These are phyloP conservation scores for Sicyos edulis DNA, from an alignment of 306 rosid species.

Conservation along the genomic window DNA sequence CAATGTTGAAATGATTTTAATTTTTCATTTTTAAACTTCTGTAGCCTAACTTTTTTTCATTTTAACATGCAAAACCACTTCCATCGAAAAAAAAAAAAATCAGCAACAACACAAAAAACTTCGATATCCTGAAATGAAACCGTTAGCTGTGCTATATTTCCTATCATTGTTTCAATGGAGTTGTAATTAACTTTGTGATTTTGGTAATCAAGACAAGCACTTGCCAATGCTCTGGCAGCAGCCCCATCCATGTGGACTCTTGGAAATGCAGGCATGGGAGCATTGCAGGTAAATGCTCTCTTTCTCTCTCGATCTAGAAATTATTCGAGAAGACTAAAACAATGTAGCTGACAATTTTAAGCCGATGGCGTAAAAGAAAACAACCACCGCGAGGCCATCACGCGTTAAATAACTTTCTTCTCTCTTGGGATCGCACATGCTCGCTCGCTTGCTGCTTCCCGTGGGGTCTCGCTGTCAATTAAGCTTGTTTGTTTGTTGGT, in stretches of 20 bases:
- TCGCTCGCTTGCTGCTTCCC: not conserved
- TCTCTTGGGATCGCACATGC: not conserved
- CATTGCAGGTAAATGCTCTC: constrained; percentile 54
- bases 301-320: not conserved
- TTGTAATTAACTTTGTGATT: not conserved
- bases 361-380: not conserved
- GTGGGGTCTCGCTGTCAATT: not conserved
- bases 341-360: not conserved
- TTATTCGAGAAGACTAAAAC: not conserved
- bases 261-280: constrained; percentile 99
- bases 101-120: no score
- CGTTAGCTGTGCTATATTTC: not conserved
- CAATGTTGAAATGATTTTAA: not conserved
- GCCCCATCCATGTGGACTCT: constrained; percentile 98
- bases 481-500: not conserved
- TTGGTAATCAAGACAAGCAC: constrained; percentile 48
- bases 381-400: not conserved
- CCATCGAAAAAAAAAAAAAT: no score
- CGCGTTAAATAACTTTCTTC: not conserved
- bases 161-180: not conserved
- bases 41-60: no score
- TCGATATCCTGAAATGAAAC: no score
- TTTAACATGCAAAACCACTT: no score
- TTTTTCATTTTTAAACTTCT: no score
- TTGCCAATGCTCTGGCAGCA: constrained; percentile 79